Conservation (phyloP, 2,329 filamentous ascomycete genomes). For the Proliferodiscus dingleyae region DNA sequence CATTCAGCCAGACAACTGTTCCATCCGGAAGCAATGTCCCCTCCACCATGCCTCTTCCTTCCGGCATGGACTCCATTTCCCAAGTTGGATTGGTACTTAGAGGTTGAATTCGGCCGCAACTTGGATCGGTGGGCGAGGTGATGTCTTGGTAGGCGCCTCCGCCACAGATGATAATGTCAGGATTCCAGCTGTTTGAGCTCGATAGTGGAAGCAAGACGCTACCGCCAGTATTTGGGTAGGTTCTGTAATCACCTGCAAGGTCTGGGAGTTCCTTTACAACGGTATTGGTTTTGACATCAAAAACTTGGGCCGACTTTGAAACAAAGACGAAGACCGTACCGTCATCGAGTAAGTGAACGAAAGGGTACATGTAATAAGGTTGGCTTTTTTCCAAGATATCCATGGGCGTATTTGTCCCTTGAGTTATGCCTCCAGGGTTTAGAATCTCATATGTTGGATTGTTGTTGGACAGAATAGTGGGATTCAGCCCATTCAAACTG, state of each 20-base stretch:
- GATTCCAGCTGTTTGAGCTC: constrained; percentile 46
- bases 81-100: constrained; percentile 44
- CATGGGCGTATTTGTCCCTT: constrained; percentile 44
- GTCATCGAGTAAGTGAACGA: constrained; percentile 53
- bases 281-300: constrained; percentile 43
- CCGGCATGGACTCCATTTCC: constrained; percentile 55
- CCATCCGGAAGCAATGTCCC: constrained; percentile 55
- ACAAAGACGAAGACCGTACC: constrained; percentile 53
- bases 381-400: constrained; percentile 52
- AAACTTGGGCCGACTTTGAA: constrained; percentile 51
- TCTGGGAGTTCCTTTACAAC: constrained; percentile 45
- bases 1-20: constrained; percentile 55
- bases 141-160: constrained; percentile 56
- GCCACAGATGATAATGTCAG: constrained; percentile 54
- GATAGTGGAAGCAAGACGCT: constrained; percentile 51
- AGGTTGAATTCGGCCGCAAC: constrained; percentile 52
- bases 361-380: constrained; percentile 62
- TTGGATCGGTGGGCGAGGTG: constrained; percentile 52
- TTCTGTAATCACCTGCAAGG: constrained; percentile 51
- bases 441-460: constrained; percentile 60
- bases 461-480: constrained; percentile 50
- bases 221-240: constrained; percentile 56
- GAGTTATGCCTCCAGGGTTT: constrained; percentile 41
- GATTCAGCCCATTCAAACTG: constrained; percentile 53
- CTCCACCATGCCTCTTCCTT: constrained; percentile 56